These are phyloP conservation scores for Peniophora sp. DNA, from an alignment of 1,284 basidiomycete species.

Conservation along the genomic window DNA sequence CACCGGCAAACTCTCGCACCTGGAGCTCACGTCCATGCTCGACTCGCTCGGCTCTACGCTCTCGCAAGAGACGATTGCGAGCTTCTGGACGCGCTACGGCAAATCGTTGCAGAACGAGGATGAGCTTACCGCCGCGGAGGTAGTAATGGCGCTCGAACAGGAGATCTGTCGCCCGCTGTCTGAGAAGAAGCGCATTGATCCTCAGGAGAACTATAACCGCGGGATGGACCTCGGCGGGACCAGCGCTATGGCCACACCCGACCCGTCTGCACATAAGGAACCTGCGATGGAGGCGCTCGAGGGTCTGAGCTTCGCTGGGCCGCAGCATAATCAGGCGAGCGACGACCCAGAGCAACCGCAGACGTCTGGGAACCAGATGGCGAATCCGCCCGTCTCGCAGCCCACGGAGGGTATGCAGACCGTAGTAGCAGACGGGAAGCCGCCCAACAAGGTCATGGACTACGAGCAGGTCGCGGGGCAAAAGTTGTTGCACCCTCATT, in stretches of 20 bases:
- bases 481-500: background rate
- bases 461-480: conserved; percentile 3
- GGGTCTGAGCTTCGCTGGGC: conserved; percentile 59
- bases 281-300: conserved; percentile 37
- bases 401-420: conserved; percentile 38
- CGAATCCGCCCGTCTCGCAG: conserved; percentile 14
- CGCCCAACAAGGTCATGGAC: conserved; percentile 5
- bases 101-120: conserved; percentile 53
- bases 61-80: conserved; percentile 69
- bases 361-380: conserved; percentile 8
- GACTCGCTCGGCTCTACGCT: conserved; percentile 95
- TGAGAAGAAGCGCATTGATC: conserved; percentile 58
- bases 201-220: conserved; percentile 26
- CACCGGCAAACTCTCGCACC: conserved; percentile 66
- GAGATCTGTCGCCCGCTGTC: conserved; percentile 67
- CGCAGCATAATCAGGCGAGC: conserved; percentile 23
- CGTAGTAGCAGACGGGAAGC: conserved; percentile 24
- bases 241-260: conserved; percentile 41
- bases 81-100: conserved; percentile 76
- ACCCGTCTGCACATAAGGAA: conserved; percentile 25
- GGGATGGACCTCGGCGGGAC: conserved; percentile 18
- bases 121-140: conserved; percentile 75
- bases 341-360: conserved; percentile 13
- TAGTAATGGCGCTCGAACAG: conserved; percentile 72
- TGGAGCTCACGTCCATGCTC: conserved; percentile 94